phyloP scores from a whole-genome alignment of 148 eudicot genomes.

The Heliosperma pusillum region DNA sequence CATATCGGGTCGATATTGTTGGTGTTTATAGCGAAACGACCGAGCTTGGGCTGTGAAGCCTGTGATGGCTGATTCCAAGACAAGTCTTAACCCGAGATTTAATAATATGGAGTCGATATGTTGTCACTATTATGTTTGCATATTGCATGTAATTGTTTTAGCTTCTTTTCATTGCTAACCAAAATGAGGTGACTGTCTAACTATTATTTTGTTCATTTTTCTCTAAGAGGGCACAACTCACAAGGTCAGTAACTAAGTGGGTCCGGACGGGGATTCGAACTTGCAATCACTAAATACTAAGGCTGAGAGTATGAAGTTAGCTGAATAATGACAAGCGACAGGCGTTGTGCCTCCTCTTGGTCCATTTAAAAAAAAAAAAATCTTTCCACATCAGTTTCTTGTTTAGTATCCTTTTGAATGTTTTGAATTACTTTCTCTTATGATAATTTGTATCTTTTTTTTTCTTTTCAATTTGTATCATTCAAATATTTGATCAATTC shows the following conservation, averaged over 20 bases:
- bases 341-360: background rate
- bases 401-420: no score
- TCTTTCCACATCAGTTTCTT: background rate
- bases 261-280: background rate
- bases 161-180: background rate
- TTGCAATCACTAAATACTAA: background rate
- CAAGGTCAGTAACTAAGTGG: background rate
- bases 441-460: background rate
- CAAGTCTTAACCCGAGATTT: background rate
- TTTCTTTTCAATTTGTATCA: background rate
- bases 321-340: background rate
- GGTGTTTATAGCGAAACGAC: background rate
- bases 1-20: background rate
- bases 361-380: background rate
- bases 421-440: no score
- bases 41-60: background rate
- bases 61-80: background rate
- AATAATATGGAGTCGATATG: background rate
- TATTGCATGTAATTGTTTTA: background rate
- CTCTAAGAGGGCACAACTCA: background rate
- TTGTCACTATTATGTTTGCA: background rate
- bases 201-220: background rate
- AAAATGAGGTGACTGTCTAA: no score
- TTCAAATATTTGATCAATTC: background rate
- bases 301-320: background rate